Base-by-base conservation (phyloP, 228 moss, liverwort and hornwort species). In the Sphagnum magellanicum region DNA sequence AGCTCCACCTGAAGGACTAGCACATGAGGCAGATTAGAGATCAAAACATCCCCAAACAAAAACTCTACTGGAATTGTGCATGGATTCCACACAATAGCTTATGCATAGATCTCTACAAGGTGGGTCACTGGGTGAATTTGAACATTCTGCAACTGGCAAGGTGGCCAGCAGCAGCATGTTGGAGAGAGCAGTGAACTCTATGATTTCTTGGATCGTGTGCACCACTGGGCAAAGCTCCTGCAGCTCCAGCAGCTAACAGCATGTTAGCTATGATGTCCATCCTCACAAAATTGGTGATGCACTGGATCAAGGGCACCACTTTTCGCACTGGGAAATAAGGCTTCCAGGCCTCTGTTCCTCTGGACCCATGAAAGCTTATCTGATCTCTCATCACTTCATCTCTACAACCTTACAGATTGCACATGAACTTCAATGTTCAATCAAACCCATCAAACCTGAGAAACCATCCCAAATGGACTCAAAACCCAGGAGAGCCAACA, bases 241-340 rank as follows among this genome's bases (percentile, higher is more conserved):
- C 93, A 55, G 97, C 97, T 59, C 97, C 97, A 0, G 87, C 93
- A 7, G 97, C 90, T 61, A 97, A 69, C 49, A 97, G 88, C 0
- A 93, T 86, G 73, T 97, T 97, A 6, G 97, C 97, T 93, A 97
- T 97, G 48, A 97, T 90, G 68, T 97, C 97, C 97, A 97, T 97
- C 68, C 93, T 93, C 57, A 97, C 97, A 71, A 88, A 97, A 67
- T 97, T 97, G 14, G 97, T 97, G 68, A 97, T 93, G 71, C 97
- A 97, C 67, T 97, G 93, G 15, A 97, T 79, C 48, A 97, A 72
- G 62, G 97, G 97, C 53, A 83, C 87, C n/a, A 85, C 74, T 68
- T 92, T 90, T 74, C 92, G 73, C 57, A 95, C 87, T 81, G 81
- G 76, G 69, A 82, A 89, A 80, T 92, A 78, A 9, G 92, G 84